These are phyloP conservation scores for Corylus avellana DNA, from an alignment of 306 rosid species.

Conservation along the genomic window DNA sequence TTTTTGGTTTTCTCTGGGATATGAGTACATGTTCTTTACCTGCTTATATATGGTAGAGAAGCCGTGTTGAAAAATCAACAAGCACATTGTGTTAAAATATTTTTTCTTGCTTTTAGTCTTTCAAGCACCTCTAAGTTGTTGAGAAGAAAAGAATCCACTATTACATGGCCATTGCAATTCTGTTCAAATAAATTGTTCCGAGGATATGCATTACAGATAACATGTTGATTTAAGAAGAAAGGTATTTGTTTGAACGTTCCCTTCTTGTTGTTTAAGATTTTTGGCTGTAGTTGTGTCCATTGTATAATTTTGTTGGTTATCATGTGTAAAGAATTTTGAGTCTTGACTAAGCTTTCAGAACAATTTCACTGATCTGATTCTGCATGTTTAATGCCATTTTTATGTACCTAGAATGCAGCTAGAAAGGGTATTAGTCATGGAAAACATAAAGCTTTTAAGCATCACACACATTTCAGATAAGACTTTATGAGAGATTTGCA, in stretches of 20 bases:
- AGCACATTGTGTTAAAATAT: background rate
- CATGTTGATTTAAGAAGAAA: background rate
- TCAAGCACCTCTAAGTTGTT: background rate
- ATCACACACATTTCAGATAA: background rate
- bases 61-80: background rate
- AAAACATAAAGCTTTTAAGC: background rate
- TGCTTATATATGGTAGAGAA: background rate
- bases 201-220: background rate
- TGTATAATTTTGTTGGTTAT: background rate
- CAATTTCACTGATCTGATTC: background rate
- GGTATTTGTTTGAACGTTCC: background rate
- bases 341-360: background rate
- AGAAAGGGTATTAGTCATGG: background rate
- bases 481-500: background rate
- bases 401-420: background rate
- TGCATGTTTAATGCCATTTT: background rate
- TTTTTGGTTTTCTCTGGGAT: background rate
- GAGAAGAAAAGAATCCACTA: background rate
- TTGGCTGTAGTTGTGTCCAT: background rate
- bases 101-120: background rate
- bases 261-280: background rate
- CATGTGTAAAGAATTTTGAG: background rate
- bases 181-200: background rate
- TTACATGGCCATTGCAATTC: background rate
- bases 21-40: background rate